These are phyloP conservation scores for Eucalyptus sp. DNA, from an alignment of 345 rosid species.

Conservation along the genomic window DNA sequence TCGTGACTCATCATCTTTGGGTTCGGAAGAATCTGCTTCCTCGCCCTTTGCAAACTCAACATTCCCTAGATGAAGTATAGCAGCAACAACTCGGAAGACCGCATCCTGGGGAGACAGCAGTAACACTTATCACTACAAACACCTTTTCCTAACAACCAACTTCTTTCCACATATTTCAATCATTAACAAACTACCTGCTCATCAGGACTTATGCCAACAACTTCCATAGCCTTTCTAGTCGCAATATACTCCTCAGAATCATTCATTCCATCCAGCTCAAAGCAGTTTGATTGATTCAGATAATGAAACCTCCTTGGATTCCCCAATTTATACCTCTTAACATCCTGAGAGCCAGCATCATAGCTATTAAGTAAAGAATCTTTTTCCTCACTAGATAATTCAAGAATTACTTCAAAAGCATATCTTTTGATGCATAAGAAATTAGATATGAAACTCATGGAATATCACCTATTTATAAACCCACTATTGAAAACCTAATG, in stretches of 20 bases:
- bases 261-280: constrained; percentile 69
- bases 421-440: neutral
- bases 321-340: constrained; percentile 68
- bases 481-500: neutral
- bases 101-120: constrained; percentile 42
- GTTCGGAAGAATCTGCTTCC: constrained; percentile 71
- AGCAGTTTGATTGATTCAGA: constrained; percentile 83
- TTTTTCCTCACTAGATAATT: neutral
- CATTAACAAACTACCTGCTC: constrained; percentile 60
- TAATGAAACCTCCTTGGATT: constrained; percentile 80
- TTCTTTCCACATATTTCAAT: neutral
- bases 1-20: constrained; percentile 76
- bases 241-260: constrained; percentile 70
- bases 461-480: neutral
- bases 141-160: neutral
- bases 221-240: constrained; percentile 88
- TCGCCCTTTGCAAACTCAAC: constrained; percentile 75
- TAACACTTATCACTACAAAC: neutral
- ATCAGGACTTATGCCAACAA: constrained; percentile 67
- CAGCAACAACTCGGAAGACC: constrained; percentile 88
- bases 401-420: neutral
- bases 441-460: neutral
- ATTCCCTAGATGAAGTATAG: constrained; percentile 96
- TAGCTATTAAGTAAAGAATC: neutral
- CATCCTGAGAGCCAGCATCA: constrained; percentile 29